phyloP scores from a whole-genome alignment of 345 rosid genomes.

The Euphorbia lathyris region DNA sequence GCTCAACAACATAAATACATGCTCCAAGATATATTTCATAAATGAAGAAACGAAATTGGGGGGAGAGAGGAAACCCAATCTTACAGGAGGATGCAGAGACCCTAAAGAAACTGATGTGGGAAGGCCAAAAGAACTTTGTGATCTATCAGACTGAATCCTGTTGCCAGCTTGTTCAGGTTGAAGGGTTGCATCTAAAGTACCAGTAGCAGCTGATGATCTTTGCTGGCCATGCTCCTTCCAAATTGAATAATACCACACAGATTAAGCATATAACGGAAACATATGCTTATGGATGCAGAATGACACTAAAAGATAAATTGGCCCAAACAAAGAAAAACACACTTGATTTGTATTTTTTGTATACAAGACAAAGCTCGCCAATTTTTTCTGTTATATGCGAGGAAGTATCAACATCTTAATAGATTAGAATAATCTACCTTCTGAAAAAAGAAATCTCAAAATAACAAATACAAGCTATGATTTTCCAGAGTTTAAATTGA shows the following conservation, averaged over 20 bases:
- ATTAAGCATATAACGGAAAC: neutral
- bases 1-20: conserved; percentile 9
- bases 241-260: conserved; percentile 13
- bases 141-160: conserved; percentile 42
- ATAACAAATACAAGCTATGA: neutral
- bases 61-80: conserved; percentile 14
- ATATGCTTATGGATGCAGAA: neutral
- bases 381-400: neutral
- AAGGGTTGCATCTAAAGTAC: conserved; percentile 28
- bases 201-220: conserved; percentile 43
- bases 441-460: neutral
- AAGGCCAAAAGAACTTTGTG: conserved; percentile 51
- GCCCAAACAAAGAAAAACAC: neutral
- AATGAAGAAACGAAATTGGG: neutral
- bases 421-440: neutral
- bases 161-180: conserved; percentile 43
- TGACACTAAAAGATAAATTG: neutral
- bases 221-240: conserved; percentile 41
- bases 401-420: neutral
- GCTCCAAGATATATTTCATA: conserved; percentile 1
- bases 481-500: conserved; percentile 13
- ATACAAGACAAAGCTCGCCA: neutral
- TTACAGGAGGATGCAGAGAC: conserved; percentile 57
- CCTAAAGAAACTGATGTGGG: conserved; percentile 54
- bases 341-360: neutral